These are phyloP conservation scores for Coniochaeta hoffmannii DNA, from an alignment of 2,329 filamentous ascomycete genomes.

Conservation along the genomic window DNA sequence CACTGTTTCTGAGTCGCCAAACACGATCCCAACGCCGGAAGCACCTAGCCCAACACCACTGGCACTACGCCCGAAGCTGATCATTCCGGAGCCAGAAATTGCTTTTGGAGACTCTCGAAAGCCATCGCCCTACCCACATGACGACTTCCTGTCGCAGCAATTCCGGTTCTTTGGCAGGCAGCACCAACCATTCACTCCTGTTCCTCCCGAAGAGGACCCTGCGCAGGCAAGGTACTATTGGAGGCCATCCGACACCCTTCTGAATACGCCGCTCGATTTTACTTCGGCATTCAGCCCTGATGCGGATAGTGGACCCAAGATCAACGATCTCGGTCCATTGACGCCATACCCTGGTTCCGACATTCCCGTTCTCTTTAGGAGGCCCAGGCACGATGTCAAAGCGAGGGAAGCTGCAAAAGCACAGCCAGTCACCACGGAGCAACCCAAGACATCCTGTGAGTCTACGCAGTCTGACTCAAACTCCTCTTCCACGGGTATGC, in stretches of 20 bases:
- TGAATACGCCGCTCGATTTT: neutral
- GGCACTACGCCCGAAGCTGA: neutral
- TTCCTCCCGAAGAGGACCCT: neutral
- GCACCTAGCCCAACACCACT: neutral
- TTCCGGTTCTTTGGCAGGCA: neutral
- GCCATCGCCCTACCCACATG: neutral
- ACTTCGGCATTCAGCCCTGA: neutral
- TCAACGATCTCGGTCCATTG: neutral
- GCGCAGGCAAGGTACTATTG: neutral
- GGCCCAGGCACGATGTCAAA: neutral
- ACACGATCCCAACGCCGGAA: neutral
- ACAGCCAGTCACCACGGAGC: neutral
- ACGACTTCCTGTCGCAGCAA: neutral
- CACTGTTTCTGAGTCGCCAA: neutral
- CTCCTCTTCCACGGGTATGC: neutral
- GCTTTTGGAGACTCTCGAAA: neutral
- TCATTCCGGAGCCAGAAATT: neutral
- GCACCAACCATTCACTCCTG: neutral
- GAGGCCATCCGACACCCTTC: neutral
- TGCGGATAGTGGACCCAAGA: neutral
- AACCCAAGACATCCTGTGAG: neutral
- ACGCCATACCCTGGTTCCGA: too few relatives aligned
- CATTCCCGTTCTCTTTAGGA: too few relatives aligned
- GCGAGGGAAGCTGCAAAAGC: neutral
- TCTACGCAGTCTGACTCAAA: neutral